Evolutionary conservation across 352 stramenopile genomes (phyloP), one percentile per base, ranked within the genome.

Genomic region (Phytophthora colocasiae): DNA sequence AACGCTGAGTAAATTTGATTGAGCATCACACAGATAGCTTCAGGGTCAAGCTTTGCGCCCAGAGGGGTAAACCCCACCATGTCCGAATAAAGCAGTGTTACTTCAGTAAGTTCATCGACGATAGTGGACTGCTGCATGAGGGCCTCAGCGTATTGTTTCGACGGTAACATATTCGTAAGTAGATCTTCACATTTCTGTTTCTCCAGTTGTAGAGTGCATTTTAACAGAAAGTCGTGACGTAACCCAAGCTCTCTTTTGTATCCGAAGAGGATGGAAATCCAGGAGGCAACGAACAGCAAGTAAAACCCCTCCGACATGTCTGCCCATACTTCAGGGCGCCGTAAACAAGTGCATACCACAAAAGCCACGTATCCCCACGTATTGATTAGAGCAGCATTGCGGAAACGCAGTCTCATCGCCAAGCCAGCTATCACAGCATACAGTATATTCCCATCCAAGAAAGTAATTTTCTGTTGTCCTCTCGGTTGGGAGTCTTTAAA

Each of bases 1-100:
- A 95, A 95, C 10, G 83, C 80, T 15, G 70, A 89, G 66, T 91
- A 93, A 50, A 92, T 86, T 39, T 92, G 82, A 75, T 95, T 92
- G 17, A 96, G 81, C 48, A 96, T 70, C 22, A 89, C 66, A 52
- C 86, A 95, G 27, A 95, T 85, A 47, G 90, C 80, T 2, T 69
- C 71, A 0, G 87, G 84, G 14, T 84, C 81, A 22, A 95, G 72
- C 4, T 61, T 88, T 32, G 76, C 66, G 3, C 83, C 83, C 17
- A 93, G 73, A 1, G 74, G 75, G 9, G 89, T 96, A 71, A 94
- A 96, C 11, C 89, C 89, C 24, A 95, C 86, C 73, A 96, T 93
- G 51, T 96, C 87, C 19, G 81, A 93, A 71, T 95, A 96, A 24
- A 96, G 72, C 19, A 96, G 71, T 7, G 87, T 95, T 1, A 96